Evolutionary conservation across 805 yeast genomes (phyloP).

Genomic region (Sugiyamaella americana): DNA sequence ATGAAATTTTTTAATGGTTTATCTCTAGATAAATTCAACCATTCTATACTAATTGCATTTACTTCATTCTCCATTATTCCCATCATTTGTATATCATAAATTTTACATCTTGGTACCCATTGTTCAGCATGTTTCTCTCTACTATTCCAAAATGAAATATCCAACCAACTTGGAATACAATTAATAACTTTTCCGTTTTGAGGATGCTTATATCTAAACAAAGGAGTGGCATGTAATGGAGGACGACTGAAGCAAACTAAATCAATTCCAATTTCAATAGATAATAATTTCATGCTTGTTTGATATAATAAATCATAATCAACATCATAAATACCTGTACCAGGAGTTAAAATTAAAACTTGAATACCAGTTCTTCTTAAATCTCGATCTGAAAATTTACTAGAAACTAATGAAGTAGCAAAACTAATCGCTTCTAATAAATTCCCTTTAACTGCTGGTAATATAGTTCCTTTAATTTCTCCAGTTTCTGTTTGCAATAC

Average conservation of each 20-base stretch:
- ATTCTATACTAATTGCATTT: conserved; percentile 59
- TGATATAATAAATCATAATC: conserved; percentile 68
- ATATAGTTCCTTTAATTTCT: conserved; percentile 52
- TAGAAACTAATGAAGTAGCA: conserved; percentile 69
- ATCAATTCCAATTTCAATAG: conserved; percentile 82
- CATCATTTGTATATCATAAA: conserved; percentile 96
- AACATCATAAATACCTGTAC: conserved; percentile 90
- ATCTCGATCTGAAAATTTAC: conserved; percentile 78
- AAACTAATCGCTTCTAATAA: conserved; percentile 79
- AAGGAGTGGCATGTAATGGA: conserved; percentile 87
- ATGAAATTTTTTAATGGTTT: conserved; percentile 51
- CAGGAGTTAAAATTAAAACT: conserved; percentile 80
- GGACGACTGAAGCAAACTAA: conserved; percentile 83
- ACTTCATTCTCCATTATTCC: conserved; percentile 91
- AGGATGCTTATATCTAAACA: conserved; percentile 52
- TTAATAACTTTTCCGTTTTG: conserved; percentile 33
- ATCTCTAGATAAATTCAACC: conserved; percentile 35
- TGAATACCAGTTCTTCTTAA: conserved; percentile 88
- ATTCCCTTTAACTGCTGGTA: conserved; percentile 89
- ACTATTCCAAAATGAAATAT: conserved; percentile 83
- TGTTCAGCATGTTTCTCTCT: conserved; percentile 36
- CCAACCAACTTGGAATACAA: conserved; percentile 93
- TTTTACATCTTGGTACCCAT: conserved; percentile 93
- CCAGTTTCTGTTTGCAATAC: conserved; percentile 44
- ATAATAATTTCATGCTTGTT: conserved; percentile 68